A percentile compares a stretch with the other conserved stretches of the same genome.
Evolutionary conservation across 768 basidiomycete genomes (phyloP).

Genomic region (Lactarius tabidus): DNA sequence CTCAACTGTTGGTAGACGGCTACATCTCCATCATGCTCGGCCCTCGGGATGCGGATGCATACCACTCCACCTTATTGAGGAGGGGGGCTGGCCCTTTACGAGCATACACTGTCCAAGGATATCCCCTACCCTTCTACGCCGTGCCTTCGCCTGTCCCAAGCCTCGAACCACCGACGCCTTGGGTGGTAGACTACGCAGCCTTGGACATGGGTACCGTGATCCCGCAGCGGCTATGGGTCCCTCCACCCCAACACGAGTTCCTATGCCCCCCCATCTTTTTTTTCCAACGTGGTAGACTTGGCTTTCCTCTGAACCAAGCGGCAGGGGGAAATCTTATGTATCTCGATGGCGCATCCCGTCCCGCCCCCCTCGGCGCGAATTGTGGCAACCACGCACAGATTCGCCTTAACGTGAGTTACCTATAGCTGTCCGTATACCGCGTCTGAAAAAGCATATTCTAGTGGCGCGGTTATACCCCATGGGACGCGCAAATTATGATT

Average conservation of each 20-base stretch:
- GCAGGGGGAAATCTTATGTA: background rate
- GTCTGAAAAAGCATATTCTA: background rate
- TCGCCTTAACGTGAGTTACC: slow-evolving; percentile 12
- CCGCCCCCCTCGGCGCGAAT: background rate
- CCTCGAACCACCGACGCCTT: background rate
- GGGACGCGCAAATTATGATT: slow-evolving; percentile 9
- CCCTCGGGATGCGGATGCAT: background rate
- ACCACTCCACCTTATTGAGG: background rate
- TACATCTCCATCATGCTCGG: slow-evolving; percentile 6
- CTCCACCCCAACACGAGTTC: background rate
- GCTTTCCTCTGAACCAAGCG: background rate
- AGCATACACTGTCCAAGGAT: background rate
- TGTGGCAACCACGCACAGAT: slow-evolving; percentile 10
- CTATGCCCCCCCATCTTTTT: slow-evolving; percentile 18
- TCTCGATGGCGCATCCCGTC: slow-evolving; percentile 1
- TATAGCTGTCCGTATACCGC: background rate
- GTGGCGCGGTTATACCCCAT: slow-evolving; percentile 13
- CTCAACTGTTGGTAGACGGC: slow-evolving; percentile 12
- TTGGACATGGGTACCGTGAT: background rate
- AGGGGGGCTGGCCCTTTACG: background rate
- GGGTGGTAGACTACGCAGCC: background rate
- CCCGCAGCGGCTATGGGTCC: slow-evolving; percentile 2
- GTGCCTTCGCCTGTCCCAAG: background rate
- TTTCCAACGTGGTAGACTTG: background rate
- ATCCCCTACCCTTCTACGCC: background rate